Percentiles rank a stretch among this genome's conserved stretches.
Conservation (phyloP, 2,329 filamentous ascomycete species). For the Cordyceps fumosorosea region DNA sequence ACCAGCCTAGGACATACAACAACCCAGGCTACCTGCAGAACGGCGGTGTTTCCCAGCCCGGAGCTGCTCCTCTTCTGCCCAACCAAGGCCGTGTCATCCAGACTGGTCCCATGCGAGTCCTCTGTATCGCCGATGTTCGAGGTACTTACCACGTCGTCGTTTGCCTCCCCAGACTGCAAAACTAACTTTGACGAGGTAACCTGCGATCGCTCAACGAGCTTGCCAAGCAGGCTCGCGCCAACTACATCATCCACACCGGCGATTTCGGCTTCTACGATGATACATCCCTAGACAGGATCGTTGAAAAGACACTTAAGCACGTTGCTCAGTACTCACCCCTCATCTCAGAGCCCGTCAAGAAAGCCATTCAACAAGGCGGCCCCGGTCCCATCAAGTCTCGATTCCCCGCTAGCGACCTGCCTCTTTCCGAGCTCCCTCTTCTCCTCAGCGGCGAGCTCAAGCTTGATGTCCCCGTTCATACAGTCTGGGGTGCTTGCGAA, state of each 20-base stretch:
- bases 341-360: constrained; percentile 71
- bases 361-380: constrained; percentile 57
- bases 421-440: constrained; percentile 84
- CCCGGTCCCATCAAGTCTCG: constrained; percentile 78
- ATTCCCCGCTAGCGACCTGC: constrained; percentile 73
- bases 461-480: constrained; percentile 94
- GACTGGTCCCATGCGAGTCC: constrained; percentile 57
- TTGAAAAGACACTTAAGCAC: constrained; percentile 97
- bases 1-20: constrained; percentile 39
- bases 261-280: constrained; percentile 99
- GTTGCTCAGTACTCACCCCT: constrained; percentile 97
- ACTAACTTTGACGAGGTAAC: constrained; percentile 59
- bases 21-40: constrained; percentile 55
- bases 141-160: constrained; percentile 37
- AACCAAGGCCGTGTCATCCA: constrained; percentile 63
- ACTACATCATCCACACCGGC: constrained; percentile 97
- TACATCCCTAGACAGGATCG: constrained; percentile 90
- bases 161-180: constrained; percentile 6
- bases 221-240: constrained; percentile 86
- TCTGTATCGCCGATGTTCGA: constrained; percentile 68
- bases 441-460: constrained; percentile 85
- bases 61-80: constrained; percentile 58
- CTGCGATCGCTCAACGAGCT: constrained; percentile 93
- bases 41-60: constrained; percentile 49
- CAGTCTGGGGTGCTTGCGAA: constrained; percentile 97